Evolutionary conservation across 768 basidiomycete genomes (phyloP).

Genomic region (Kondoa malvinella): DNA sequence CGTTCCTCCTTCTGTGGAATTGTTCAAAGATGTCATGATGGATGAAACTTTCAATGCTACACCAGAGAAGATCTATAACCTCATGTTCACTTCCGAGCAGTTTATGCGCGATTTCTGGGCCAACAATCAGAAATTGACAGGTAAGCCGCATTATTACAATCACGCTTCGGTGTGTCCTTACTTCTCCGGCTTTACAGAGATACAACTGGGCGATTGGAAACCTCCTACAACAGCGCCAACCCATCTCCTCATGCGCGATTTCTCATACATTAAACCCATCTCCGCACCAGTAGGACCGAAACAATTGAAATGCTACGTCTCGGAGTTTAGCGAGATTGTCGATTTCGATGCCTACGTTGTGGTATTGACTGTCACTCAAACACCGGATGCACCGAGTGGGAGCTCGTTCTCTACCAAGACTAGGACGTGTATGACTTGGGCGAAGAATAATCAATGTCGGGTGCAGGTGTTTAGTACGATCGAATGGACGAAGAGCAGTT

Average conservation of each 20-base stretch:
- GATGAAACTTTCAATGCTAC: slow-evolving; percentile 69
- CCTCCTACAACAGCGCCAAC: slow-evolving; percentile 44
- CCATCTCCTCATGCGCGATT: slow-evolving; percentile 61
- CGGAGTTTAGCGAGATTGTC: slow-evolving; percentile 60
- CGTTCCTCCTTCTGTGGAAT: slow-evolving; percentile 8
- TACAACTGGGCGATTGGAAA: slow-evolving; percentile 90
- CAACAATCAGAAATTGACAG: slow-evolving; percentile 69
- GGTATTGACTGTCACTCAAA: slow-evolving; percentile 73
- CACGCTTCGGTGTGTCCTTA: neutral
- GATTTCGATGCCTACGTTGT: slow-evolving; percentile 71
- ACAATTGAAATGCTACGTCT: slow-evolving; percentile 87
- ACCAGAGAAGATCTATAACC: slow-evolving; percentile 84
- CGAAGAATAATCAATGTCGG: slow-evolving; percentile 53
- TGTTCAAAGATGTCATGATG: slow-evolving; percentile 38
- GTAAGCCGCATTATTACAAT: slow-evolving; percentile 37
- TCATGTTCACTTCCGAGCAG: slow-evolving; percentile 72
- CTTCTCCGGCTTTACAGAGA: slow-evolving; percentile 40
- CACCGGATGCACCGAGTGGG: slow-evolving; percentile 89
- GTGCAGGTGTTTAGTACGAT: slow-evolving; percentile 78
- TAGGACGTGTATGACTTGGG: slow-evolving; percentile 87
- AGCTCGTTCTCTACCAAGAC: slow-evolving; percentile 88
- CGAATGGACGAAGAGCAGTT: slow-evolving; percentile 91
- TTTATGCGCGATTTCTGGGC: slow-evolving; percentile 66
- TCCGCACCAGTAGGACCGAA: slow-evolving; percentile 75
- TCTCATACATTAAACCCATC: slow-evolving; percentile 92